Evolutionary conservation across 768 basidiomycete species (phyloP), one percentile per base, ranked within the genome.

Genomic region (Pulveroboletus sp.): DNA sequence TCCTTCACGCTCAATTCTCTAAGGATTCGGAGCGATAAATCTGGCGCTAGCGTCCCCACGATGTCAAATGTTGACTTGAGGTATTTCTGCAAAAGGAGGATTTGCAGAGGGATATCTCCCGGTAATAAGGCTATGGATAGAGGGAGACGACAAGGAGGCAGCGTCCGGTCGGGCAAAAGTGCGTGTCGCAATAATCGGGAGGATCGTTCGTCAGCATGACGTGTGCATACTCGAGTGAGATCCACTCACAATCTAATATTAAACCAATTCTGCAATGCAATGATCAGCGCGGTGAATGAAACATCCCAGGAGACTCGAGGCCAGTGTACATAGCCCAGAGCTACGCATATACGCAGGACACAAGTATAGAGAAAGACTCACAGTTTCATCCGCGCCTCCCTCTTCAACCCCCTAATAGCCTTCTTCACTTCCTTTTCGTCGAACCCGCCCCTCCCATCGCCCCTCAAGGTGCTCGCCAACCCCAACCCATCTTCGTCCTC

Each of bases 41-140:
- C 76, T 0, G 83, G 83, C 0, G 85, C 75, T 16, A 94, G 74
- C 38, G 77, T 76, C 7, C 86, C 85, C 26, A 94, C 71, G 42
- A 95, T 76, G 61, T 95, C 93, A 59, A 89, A 89, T 6, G 89
- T 86, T 12, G 86, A 86, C 57, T 77, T 81, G 30, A 80, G 78
- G 57, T 95, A 93, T 65, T 91, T 90, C 66, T 93, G 81, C 16
- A 95, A 78, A 3, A 90, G 79, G 1, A 86, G 76, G 37, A 94
- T 90, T 64, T 93, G 92, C 6, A 89, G 74, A 11, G 80, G 81
- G 27, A 93, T 88, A 58, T 93, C 92, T 27, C 89, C 89, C 0
- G 92, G 91, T 54, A 89, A 74, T 67, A 85, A 82, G 11, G 86
- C 87, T 87, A 53, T 23, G n/a, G n/a, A n/a, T n/a, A n/a, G n/a